A percentile compares a stretch with the other conserved stretches of the same genome.
Conservation (phyloP, 129 eudicot species). For the Arctium minus region DNA sequence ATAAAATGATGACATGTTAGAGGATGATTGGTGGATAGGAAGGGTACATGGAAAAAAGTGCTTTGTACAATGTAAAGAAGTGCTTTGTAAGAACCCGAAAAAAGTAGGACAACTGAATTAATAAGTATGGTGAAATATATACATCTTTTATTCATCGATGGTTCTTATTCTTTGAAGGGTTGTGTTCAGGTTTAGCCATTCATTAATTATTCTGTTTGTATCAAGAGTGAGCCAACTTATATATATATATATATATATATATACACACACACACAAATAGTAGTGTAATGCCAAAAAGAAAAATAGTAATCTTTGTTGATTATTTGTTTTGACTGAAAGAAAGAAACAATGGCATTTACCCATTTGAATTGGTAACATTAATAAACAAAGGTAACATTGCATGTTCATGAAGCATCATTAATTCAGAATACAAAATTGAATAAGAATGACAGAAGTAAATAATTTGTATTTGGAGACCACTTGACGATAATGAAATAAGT, state of each 20-base stretch:
- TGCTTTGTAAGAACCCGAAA: no score
- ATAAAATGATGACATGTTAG: no score
- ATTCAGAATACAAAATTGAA: not conserved
- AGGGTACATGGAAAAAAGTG: no score
- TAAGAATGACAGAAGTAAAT: not conserved
- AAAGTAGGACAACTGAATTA: no score
- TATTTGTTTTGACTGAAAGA: not conserved
- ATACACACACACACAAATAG: not conserved
- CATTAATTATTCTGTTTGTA: not conserved
- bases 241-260: not conserved
- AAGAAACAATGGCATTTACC: not conserved
- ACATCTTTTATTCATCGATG: no score
- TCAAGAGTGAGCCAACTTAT: not conserved
- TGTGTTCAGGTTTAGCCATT: not conserved
- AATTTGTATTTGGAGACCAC: no score
- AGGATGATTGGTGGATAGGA: no score
- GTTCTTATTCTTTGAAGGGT: no score
- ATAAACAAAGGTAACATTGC: not conserved
- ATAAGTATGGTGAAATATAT: no score
- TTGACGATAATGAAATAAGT: not conserved
- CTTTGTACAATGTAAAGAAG: no score
- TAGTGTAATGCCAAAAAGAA: not conserved
- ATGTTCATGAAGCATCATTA: not conserved
- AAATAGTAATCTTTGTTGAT: not conserved
- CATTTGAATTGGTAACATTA: not conserved